These are phyloP conservation scores for Spatholobus suberectus DNA, from an alignment of 306 rosid genomes.

Conservation along the genomic window DNA sequence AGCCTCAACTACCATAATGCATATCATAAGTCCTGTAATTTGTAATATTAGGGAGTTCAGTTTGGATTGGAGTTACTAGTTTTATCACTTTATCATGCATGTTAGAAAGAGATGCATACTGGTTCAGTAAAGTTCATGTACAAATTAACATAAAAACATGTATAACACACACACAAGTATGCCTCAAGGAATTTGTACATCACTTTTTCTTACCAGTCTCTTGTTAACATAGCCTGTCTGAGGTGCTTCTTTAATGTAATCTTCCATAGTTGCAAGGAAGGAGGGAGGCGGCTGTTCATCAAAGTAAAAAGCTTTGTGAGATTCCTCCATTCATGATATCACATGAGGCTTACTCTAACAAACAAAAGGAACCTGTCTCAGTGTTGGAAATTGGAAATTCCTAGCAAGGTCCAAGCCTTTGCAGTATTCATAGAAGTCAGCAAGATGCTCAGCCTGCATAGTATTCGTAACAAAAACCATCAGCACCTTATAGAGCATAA, in stretches of 20 bases:
- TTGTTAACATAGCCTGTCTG: constrained; percentile 61
- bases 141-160: neutral
- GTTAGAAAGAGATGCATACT: neutral
- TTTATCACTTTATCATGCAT: neutral
- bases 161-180: neutral
- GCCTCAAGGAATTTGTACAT: neutral
- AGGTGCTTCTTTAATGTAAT: constrained; percentile 88
- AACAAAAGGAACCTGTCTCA: constrained; percentile 77
- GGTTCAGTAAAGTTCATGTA: neutral
- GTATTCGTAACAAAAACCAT: constrained; percentile 27
- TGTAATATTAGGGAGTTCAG: neutral
- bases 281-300: constrained; percentile 90
- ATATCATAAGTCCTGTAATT: neutral
- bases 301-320: constrained; percentile 42
- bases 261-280: constrained; percentile 92
- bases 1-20: neutral
- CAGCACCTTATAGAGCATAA: constrained; percentile 1
- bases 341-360: constrained; percentile 19
- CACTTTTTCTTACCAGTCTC: constrained; percentile 67
- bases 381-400: constrained; percentile 88
- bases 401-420: constrained; percentile 94
- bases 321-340: constrained; percentile 35
- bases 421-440: constrained; percentile 90
- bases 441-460: constrained; percentile 80
- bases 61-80: neutral